Percentiles rank a stretch among this genome's conserved stretches.
These are phyloP conservation scores for Ashbya aceris DNA, from an alignment of 1,139 yeast species.

Conservation along the genomic window DNA sequence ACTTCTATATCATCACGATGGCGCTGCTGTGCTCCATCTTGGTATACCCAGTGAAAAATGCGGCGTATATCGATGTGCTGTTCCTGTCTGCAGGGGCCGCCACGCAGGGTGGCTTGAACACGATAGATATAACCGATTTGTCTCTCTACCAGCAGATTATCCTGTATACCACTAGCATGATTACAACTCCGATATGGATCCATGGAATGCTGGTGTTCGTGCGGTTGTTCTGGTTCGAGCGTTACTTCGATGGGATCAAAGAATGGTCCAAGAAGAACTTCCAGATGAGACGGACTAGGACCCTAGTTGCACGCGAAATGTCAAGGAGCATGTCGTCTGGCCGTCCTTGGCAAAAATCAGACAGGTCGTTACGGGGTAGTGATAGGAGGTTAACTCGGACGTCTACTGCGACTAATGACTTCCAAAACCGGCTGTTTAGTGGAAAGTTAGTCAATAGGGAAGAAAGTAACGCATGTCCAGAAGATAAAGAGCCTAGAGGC, in stretches of 20 bases:
- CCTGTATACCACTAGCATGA: conserved; percentile 47
- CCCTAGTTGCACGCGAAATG: conserved; percentile 35
- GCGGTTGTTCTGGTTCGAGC: conserved; percentile 84
- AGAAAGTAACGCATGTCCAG: conserved; percentile 7
- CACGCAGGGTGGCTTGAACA: conserved; percentile 89
- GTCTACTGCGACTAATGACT: conserved; percentile 15
- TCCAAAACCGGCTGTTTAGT: conserved; percentile 29
- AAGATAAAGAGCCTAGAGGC: not conserved
- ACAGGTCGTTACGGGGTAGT: not conserved
- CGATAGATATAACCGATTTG: conserved; percentile 56
- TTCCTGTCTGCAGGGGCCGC: conserved; percentile 68
- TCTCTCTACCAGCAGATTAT: conserved; percentile 69
- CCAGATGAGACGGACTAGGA: conserved; percentile 71
- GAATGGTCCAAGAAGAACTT: conserved; percentile 63
- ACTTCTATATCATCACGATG: conserved; percentile 48
- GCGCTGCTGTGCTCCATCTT: conserved; percentile 60
- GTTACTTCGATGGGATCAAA: conserved; percentile 75
- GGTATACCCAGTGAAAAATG: conserved; percentile 62
- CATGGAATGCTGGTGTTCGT: conserved; percentile 72
- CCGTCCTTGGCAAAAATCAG: not conserved
- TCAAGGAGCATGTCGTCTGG: conserved; percentile 38
- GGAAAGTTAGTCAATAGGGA: conserved; percentile 29
- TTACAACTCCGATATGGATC: conserved; percentile 84
- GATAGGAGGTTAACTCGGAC: conserved; percentile 3
- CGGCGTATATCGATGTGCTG: conserved; percentile 66